Evolutionary conservation across 2,329 filamentous ascomycete genomes (phyloP).

Genomic region (Lojkania enalia): DNA sequence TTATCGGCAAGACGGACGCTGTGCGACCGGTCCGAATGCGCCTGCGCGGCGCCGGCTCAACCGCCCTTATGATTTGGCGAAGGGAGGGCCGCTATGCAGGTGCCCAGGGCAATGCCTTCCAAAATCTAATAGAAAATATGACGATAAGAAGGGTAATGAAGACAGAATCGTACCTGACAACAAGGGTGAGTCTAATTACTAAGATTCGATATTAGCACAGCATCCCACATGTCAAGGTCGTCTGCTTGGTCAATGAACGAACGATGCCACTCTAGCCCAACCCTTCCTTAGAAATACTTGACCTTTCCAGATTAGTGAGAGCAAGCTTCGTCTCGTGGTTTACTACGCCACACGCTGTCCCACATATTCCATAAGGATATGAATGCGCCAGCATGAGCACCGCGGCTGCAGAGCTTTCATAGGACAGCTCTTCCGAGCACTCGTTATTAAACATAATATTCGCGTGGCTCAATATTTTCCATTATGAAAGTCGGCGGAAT

Average conservation of each 20-base stretch:
- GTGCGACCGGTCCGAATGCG: too few species aligned
- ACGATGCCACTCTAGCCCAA: too few species aligned
- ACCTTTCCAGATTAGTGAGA: too few species aligned
- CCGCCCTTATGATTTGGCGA: too few species aligned
- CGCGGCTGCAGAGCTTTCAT: conserved; percentile 70
- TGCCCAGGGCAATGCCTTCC: conserved; percentile 74
- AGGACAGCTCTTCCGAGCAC: conserved; percentile 67
- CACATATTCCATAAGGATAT: conserved; percentile 73
- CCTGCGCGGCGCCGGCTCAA: too few species aligned
- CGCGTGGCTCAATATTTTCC: conserved; percentile 75
- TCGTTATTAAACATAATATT: conserved; percentile 71
- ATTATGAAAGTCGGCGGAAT: too few species aligned
- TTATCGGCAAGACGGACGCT: conserved; percentile 52
- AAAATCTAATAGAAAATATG: conserved; percentile 81
- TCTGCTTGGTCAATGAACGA: too few species aligned
- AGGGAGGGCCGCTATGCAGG: conserved; percentile 67
- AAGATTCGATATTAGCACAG: conserved; percentile 65
- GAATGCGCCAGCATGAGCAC: conserved; percentile 74
- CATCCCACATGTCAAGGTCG: conserved; percentile 19
- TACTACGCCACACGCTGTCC: conserved; percentile 62
- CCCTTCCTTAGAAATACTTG: too few species aligned
- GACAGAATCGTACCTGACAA: conserved; percentile 55
- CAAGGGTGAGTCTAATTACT: conserved; percentile 65
- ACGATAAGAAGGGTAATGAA: conserved; percentile 61
- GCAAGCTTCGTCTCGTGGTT: conserved; percentile 34